A percentile compares a stretch with the other conserved stretches of the same genome.
phyloP scores from a whole-genome alignment of 352 stramenopile species.

The Pythium rhizo-oryzae region DNA sequence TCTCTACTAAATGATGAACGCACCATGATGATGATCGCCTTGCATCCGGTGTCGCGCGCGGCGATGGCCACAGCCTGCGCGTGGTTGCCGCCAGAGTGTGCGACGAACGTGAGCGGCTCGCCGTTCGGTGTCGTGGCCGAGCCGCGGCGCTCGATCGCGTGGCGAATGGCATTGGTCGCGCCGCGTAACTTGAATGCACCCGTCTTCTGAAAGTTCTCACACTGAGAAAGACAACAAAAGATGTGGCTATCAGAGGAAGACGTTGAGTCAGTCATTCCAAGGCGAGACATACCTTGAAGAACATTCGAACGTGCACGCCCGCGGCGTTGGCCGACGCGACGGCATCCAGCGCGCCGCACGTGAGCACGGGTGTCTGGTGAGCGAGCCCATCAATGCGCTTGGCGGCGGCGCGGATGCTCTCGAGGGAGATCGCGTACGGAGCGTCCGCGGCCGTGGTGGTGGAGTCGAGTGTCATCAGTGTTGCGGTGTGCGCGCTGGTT shows the following conservation, averaged over 20 bases:
- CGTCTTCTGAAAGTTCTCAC: conserved; percentile 81
- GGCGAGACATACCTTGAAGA: conserved; percentile 58
- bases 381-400: conserved; percentile 53
- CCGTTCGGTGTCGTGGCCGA: not conserved
- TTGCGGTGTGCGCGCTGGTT: not conserved
- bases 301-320: conserved; percentile 37
- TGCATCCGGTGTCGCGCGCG: conserved; percentile 54
- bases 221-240: conserved; percentile 37
- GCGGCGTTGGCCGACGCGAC: conserved; percentile 27
- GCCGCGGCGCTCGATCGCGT: conserved; percentile 37
- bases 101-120: conserved; percentile 63
- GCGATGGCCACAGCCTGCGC: conserved; percentile 91
- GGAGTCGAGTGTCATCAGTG: not conserved
- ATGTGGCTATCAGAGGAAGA: not conserved
- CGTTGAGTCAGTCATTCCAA: too few relatives aligned
- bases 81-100: conserved; percentile 93
- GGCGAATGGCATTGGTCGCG: conserved; percentile 71
- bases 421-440: conserved; percentile 73
- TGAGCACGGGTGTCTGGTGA: conserved; percentile 71
- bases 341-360: conserved; percentile 53
- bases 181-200: conserved; percentile 88
- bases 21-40: conserved; percentile 90
- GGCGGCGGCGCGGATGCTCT: conserved; percentile 49
- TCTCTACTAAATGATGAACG: too few relatives aligned
- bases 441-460: too few relatives aligned